These are phyloP conservation scores for Nepenthes gracilis DNA, from an alignment of 148 eudicot species.

Conservation along the genomic window DNA sequence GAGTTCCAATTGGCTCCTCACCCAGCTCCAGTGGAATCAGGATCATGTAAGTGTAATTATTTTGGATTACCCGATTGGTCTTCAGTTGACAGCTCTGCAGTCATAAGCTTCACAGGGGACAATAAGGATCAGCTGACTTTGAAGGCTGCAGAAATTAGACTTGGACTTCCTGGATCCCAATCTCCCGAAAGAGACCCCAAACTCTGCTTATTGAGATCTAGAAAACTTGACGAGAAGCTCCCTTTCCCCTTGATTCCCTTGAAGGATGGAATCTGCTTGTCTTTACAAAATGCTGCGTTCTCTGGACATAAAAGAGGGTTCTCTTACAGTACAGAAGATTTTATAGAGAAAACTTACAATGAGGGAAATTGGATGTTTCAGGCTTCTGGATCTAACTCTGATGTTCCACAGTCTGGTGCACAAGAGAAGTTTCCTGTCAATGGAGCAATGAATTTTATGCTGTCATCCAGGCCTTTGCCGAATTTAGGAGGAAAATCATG, in stretches of 20 bases:
- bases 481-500: not conserved
- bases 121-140: slow-evolving; percentile 41
- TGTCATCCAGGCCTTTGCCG: not conserved
- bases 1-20: slow-evolving; percentile 24
- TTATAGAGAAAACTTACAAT: slow-evolving; percentile 18
- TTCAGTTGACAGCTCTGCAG: slow-evolving; percentile 68
- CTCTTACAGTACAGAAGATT: slow-evolving; percentile 42
- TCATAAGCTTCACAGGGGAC: slow-evolving; percentile 34
- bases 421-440: not conserved
- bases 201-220: slow-evolving; percentile 22
- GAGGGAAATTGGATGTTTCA: too few relatives aligned
- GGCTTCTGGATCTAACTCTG: too few relatives aligned
- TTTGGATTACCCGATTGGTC: slow-evolving; percentile 77
- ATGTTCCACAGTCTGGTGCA: slow-evolving; percentile 6
- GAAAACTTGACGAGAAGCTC: slow-evolving; percentile 62
- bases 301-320: slow-evolving; percentile 78
- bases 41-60: slow-evolving; percentile 57
- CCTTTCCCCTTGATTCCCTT: slow-evolving; percentile 71
- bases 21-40: slow-evolving; percentile 24
- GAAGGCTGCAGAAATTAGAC: slow-evolving; percentile 81
- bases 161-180: slow-evolving; percentile 84
- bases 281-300: slow-evolving; percentile 32
- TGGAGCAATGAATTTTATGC: not conserved
- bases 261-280: slow-evolving; percentile 34
- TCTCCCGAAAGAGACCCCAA: slow-evolving; percentile 64